Base-by-base conservation (phyloP, 768 basidiomycete species). In the Pilatotrama ljubarskyi region DNA sequence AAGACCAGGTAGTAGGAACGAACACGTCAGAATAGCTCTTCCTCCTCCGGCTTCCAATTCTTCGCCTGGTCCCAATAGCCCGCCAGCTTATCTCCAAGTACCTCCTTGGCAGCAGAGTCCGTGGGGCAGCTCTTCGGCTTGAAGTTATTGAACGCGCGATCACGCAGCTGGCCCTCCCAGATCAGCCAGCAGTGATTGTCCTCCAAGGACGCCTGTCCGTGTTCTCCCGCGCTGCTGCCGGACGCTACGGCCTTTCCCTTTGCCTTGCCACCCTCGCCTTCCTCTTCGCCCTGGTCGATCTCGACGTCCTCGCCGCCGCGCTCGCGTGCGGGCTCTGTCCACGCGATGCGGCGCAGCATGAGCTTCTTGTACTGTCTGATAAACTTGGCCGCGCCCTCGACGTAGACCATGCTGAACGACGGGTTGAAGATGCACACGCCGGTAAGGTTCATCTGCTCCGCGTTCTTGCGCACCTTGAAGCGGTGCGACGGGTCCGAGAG, bases 381-480 rank as follows among this genome's bases (percentile, higher is more conserved):
- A 60, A 87, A 88, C 73, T 92, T 95, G 36, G 82, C 75, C 0
- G 90, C 90, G 40, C 97, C 97, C 72, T 99, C 97, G 58, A 97
- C 92, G 66, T 96, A 91, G 47, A 99, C 86, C 78, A 98, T 82
- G 68, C 83, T 88, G 79, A 98, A 98, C 29, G 82, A 75, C 0
- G 94, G 90, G 70, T 95, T 86, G 82, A 94, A 93, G 69, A 97
- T 88, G 69, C 91, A 94, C 36, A 95, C 77, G 10, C 97, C 97
- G 0, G 92, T 88, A 14, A 98, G 79, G 61, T 84, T 86, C 71
- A 89, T 80, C 71, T 97, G 94, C 69, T 96, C 91, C 0, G 97
- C 97, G 68, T 98, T 98, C 80, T 92, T 95, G 59, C 91, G 87
- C 52, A 98, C 91, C 78, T 98, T 99, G 81, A 93, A 98, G 61